A percentile compares a stretch with the other conserved stretches of the same genome.
Evolutionary conservation across 2,329 filamentous ascomycete species (phyloP).

Genomic region (Trichocomaceae sp.): DNA sequence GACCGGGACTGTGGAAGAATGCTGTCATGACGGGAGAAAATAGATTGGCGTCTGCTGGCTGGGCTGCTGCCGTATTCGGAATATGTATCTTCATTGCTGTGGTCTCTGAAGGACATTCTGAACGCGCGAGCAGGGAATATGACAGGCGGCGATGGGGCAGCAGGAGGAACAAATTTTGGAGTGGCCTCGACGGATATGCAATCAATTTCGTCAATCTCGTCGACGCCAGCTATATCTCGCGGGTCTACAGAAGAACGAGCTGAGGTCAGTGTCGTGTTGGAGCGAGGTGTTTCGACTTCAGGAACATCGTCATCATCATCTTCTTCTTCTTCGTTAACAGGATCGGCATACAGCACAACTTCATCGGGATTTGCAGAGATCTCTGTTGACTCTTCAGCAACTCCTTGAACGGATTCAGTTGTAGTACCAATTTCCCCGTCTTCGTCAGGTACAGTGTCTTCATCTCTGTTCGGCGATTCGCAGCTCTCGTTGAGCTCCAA

Average conservation of each 20-base stretch:
- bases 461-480: not conserved
- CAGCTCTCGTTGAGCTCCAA: not conserved
- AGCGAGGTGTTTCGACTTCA: slow-evolving; percentile 1
- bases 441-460: not conserved
- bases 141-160: slow-evolving; percentile 19
- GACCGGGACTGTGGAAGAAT: slow-evolving; percentile 4
- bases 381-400: not conserved
- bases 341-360: not conserved
- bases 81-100: slow-evolving; percentile 19
- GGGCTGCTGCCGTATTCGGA: slow-evolving; percentile 25
- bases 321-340: not conserved
- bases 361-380: not conserved
- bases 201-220: slow-evolving; percentile 7
- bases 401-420: not conserved
- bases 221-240: not conserved
- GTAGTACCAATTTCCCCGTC: not conserved
- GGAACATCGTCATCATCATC: not conserved
- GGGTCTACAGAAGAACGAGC: slow-evolving; percentile 2
- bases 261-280: not conserved
- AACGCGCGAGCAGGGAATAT: slow-evolving; percentile 10
- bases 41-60: slow-evolving; percentile 6
- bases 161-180: slow-evolving; percentile 10
- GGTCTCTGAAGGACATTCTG: slow-evolving; percentile 16
- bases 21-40: slow-evolving; percentile 9
- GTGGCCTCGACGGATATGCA: not conserved